Evolutionary conservation across 805 yeast genomes (phyloP), one percentile per base, ranked within the genome.

Genomic region (Candida yuanshanica): DNA sequence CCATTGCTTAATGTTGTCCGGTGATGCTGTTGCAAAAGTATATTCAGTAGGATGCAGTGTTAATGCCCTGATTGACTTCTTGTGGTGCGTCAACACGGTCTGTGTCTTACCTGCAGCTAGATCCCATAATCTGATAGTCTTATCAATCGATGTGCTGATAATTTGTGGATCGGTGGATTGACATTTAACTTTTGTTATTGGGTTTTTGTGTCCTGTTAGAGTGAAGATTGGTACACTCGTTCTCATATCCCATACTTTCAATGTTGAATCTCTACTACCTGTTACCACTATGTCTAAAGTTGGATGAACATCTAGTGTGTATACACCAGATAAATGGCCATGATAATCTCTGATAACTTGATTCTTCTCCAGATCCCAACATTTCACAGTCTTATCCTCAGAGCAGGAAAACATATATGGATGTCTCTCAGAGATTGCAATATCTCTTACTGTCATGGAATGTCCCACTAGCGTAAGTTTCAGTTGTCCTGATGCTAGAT

Each of bases 321-420:
- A 88, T 2, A 93, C 86, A 4, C 95, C 95, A 23, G 95, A 86
- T 20, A 87, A 69, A 64, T 93, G 99, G 4, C 99, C 99, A 63
- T 90, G 95, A 61, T 87, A 93, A 52, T 89, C 88, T 42, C 97
- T 68, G 4, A 89, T 75, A 2, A 86, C 78, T 50, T 77, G 77
- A 52, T 90, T 87, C 54, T 79, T 76, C 60, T 91, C 98, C 50
- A 93, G 69, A 66, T 93, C 99, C 97, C 98, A 93, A 62, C 98
- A 90, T 57, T 87, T 79, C 9, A 89, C 87, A 20, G 89, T 72
- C 59, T 90, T 90, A 60, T 93, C 99, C 57, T 93, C 98, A 34
- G 96, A 84, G 20, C 93, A 90, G 12, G 91, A 78, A 59, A 90
- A 93, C 68, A 93, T 65, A 60, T 91, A 91, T 0, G 98, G 96